Conservation (phyloP, 192 early-diverging fungal species). For the Umbelopsis isabellina region DNA sequence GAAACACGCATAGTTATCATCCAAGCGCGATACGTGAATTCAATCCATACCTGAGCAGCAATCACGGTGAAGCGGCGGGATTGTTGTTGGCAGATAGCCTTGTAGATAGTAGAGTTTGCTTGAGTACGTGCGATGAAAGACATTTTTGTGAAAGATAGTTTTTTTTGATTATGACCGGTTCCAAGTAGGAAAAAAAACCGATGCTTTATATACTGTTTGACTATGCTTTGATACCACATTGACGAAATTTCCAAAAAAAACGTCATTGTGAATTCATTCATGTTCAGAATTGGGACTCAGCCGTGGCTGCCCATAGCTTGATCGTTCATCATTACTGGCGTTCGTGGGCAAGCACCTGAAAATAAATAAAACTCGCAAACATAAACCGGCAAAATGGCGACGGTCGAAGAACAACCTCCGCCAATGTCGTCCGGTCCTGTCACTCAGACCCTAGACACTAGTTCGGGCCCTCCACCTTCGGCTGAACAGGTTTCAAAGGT, state of each 20-base stretch:
- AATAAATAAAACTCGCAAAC: neutral
- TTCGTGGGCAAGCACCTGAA: neutral
- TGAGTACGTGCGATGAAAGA: constrained; percentile 4
- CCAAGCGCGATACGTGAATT: neutral
- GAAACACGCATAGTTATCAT: neutral
- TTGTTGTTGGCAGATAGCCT: constrained; percentile 1
- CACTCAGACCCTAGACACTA: constrained; percentile 9
- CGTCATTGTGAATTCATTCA: constrained; percentile 23
- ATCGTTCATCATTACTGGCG: neutral
- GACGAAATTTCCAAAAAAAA: constrained; percentile 1
- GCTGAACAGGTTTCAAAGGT: constrained; percentile 13
- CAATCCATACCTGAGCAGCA: neutral
- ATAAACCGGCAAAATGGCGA: constrained; percentile 4
- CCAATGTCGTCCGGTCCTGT: constrained; percentile 7
- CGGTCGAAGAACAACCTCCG: constrained; percentile 8
- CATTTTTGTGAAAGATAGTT: neutral
- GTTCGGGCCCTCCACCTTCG: constrained; percentile 1
- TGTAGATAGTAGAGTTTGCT: constrained; percentile 7
- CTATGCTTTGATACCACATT: neutral
- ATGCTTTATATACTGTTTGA: constrained; percentile 1
- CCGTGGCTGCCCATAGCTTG: no score
- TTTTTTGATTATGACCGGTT: neutral
- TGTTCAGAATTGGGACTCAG: constrained; percentile 8
- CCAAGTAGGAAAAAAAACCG: no score
- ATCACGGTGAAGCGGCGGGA: neutral